A percentile compares a stretch with the other conserved stretches of the same genome.
Conservation (phyloP, 768 basidiomycete genomes). For the Kwoniella bestiolae region DNA sequence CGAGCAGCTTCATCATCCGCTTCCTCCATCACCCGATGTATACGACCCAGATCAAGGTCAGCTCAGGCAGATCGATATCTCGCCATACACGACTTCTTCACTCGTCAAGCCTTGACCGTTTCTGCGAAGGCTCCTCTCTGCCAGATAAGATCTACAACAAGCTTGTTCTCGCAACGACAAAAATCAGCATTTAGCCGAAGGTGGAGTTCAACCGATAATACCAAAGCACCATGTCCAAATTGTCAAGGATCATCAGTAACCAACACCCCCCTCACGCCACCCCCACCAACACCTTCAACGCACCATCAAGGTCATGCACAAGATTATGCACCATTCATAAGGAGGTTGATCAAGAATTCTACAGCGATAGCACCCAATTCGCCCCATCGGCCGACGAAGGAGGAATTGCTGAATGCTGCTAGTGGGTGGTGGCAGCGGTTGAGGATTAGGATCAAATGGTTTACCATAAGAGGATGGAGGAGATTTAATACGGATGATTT, state of each 20-base stretch:
- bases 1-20: constrained; percentile 11
- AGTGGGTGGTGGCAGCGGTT: constrained; percentile 88
- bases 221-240: constrained; percentile 26
- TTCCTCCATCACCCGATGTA: background rate
- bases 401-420: constrained; percentile 84
- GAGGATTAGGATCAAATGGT: constrained; percentile 94
- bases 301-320: constrained; percentile 38
- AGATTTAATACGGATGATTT: constrained; percentile 96
- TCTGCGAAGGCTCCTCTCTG: background rate
- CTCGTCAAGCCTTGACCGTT: constrained; percentile 32
- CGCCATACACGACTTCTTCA: constrained; percentile 49
- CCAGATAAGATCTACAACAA: background rate
- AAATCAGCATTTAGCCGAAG: background rate
- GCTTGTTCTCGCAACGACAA: background rate
- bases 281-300: constrained; percentile 14
- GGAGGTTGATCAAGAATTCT: constrained; percentile 44
- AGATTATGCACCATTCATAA: constrained; percentile 55
- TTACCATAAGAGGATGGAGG: constrained; percentile 90
- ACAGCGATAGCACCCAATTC: constrained; percentile 34
- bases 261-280: constrained; percentile 17
- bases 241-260: constrained; percentile 21
- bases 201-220: constrained; percentile 9
- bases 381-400: constrained; percentile 70
- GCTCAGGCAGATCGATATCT: constrained; percentile 44
- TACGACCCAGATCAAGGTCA: constrained; percentile 11